These are phyloP conservation scores for Galerina marginata DNA, from an alignment of 768 basidiomycete species.

Conservation along the genomic window DNA sequence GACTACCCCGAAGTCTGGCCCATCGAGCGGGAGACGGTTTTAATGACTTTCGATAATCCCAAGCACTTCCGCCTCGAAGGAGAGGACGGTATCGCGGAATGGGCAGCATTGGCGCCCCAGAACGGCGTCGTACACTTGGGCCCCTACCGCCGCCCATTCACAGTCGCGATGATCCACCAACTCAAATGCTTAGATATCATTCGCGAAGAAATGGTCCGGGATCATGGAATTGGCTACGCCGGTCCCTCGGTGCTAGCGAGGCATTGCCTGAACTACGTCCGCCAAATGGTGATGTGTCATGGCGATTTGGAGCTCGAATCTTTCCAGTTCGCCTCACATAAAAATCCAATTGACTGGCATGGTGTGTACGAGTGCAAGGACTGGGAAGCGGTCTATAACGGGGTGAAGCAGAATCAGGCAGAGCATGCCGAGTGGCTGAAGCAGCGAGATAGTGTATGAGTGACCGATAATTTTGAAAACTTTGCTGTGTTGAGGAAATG, in stretches of 20 bases:
- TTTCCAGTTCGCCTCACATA: constrained; percentile 38
- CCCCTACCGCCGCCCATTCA: constrained; percentile 34
- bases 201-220: constrained; percentile 34
- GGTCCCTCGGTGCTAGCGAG: constrained; percentile 29
- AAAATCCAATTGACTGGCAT: constrained; percentile 33
- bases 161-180: constrained; percentile 42
- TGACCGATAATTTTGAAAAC: not conserved
- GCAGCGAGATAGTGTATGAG: not conserved
- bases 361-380: constrained; percentile 39
- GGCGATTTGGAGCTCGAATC: constrained; percentile 37
- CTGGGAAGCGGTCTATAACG: constrained; percentile 38
- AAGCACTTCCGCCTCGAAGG: constrained; percentile 35
- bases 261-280: constrained; percentile 39
- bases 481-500: not conserved
- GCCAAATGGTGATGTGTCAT: constrained; percentile 40
- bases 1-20: constrained; percentile 40
- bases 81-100: constrained; percentile 33
- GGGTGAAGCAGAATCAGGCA: constrained; percentile 32
- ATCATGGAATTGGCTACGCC: constrained; percentile 14
- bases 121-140: constrained; percentile 39
- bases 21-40: constrained; percentile 32
- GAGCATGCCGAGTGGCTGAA: constrained; percentile 25
- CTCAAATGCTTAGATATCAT: constrained; percentile 41
- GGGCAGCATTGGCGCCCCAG: constrained; percentile 34
- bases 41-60: constrained; percentile 39